Evolutionary conservation across 1,284 basidiomycete genomes (phyloP), one percentile per base, ranked within the genome.

Genomic region (Ceratobasidium sp.): DNA sequence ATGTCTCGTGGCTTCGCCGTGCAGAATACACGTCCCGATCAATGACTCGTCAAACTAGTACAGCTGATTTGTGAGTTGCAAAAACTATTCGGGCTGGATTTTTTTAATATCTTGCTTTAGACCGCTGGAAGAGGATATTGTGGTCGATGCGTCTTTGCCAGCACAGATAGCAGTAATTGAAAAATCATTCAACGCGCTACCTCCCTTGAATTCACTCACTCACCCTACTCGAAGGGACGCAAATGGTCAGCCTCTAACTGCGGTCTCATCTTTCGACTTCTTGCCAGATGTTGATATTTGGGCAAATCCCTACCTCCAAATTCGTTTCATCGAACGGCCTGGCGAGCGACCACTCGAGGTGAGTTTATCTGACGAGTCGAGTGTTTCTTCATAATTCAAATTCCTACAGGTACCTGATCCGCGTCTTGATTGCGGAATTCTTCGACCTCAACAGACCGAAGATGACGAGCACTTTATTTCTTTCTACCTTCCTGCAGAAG

Each of bases 1-100:
- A 94, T 75, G 95, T 97, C 15, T 88, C 94, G 4, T 98, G 95
- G 95, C 86, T 98, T 77, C 88, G 95, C 69, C 94, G 93, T 82
- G 96, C 95, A 0, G 94, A 95, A 80, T 96, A 97, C 81, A 26
- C 69, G 88, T 96, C 78, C 92, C 90, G 78, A 85, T 78, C 80
- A 39, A 69, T 75, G 39, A 51, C 53, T n/a, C 60, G 74, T 15
- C 77, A 78, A 35, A 39, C 37, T 10, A 35, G 47, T 37, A 37
- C 64, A 13, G 56, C 56, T 26, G 77, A 75, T 6, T 45, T 64
- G 77, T 78, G 51, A 65, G 77, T 74, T 23, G 26, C 13, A 23
- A 1, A 42, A 10, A 33, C 17, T 23, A 11, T 13, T 13, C 73
- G 20, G 8, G 1, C 20, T 26, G n/a, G 23, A 2, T 33, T 33